phyloP scores from a whole-genome alignment of 306 rosid species.

The Castanea sativa region DNA sequence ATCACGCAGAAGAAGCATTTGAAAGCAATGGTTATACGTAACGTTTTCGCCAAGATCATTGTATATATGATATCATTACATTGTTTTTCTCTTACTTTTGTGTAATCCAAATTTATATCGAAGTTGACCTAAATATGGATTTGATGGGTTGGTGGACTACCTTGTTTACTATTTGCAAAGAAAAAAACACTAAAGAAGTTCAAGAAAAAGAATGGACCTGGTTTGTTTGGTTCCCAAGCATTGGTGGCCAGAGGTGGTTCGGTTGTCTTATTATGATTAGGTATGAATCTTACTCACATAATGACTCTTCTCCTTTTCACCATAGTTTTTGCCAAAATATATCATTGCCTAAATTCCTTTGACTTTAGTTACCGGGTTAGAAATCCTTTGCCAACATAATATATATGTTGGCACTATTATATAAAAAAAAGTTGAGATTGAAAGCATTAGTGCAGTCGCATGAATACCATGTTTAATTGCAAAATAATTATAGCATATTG shows the following conservation, averaged over 20 bases:
- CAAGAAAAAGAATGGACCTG: conserved; percentile 1
- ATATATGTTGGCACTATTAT: too few relatives aligned
- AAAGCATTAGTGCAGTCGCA: too few relatives aligned
- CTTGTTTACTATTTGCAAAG: conserved; percentile 19
- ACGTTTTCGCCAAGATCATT: background rate
- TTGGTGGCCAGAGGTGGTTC: conserved; percentile 33
- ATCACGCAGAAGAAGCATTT: background rate
- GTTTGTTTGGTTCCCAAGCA: conserved; percentile 42
- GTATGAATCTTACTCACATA: conserved; percentile 19
- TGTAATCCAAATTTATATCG: conserved; percentile 6
- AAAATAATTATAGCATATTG: too few relatives aligned
- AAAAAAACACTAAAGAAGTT: background rate
- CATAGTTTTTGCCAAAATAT: background rate
- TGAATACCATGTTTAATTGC: too few relatives aligned
- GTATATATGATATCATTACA: background rate
- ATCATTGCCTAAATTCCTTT: too few relatives aligned
- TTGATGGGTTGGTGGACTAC: conserved; percentile 46
- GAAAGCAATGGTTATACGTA: background rate
- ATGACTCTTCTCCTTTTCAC: background rate
- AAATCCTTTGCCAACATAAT: too few relatives aligned
- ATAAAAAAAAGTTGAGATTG: too few relatives aligned
- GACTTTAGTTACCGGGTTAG: too few relatives aligned
- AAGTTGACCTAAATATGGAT: conserved; percentile 13
- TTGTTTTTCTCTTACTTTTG: background rate
- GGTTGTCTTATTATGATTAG: conserved; percentile 35